A percentile compares a stretch with the other conserved stretches of the same genome.
Evolutionary conservation across 345 rosid genomes (phyloP).

Genomic region (Brassica juncea): DNA sequence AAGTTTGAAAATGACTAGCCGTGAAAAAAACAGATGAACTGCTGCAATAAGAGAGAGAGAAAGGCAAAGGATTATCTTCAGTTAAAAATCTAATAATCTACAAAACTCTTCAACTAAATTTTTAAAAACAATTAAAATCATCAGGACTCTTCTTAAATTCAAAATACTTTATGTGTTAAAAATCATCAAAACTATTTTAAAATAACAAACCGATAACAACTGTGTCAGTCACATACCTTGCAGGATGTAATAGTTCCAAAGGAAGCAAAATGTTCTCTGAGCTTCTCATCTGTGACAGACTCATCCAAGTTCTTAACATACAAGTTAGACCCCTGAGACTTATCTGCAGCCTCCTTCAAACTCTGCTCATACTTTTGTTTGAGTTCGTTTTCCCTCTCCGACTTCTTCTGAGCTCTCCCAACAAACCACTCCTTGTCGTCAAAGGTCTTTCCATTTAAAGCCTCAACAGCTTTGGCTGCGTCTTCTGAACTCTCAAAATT

Average conservation of each 20-base stretch:
- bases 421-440: constrained; percentile 96
- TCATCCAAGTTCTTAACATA: constrained; percentile 90
- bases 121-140: no score
- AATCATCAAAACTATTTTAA: no score
- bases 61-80: no score
- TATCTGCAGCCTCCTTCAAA: constrained; percentile 78
- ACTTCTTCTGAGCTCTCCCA: constrained; percentile 90
- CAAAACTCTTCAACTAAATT: no score
- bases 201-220: no score
- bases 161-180: no score
- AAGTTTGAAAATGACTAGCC: no score
- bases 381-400: constrained; percentile 77
- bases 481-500: constrained; percentile 77
- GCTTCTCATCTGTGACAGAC: constrained; percentile 74
- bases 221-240: constrained; percentile 59
- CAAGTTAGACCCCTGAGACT: constrained; percentile 81
- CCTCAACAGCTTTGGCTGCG: constrained; percentile 83
- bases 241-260: constrained; percentile 85
- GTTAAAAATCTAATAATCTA: no score
- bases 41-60: no score
- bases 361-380: constrained; percentile 74
- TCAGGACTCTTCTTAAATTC: no score
- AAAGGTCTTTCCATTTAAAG: constrained; percentile 73
- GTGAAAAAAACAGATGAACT: no score
- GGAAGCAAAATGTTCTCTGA: constrained; percentile 71